Conservation (phyloP, 139 green algal genomes). For the Chlorella sorokiniana region DNA sequence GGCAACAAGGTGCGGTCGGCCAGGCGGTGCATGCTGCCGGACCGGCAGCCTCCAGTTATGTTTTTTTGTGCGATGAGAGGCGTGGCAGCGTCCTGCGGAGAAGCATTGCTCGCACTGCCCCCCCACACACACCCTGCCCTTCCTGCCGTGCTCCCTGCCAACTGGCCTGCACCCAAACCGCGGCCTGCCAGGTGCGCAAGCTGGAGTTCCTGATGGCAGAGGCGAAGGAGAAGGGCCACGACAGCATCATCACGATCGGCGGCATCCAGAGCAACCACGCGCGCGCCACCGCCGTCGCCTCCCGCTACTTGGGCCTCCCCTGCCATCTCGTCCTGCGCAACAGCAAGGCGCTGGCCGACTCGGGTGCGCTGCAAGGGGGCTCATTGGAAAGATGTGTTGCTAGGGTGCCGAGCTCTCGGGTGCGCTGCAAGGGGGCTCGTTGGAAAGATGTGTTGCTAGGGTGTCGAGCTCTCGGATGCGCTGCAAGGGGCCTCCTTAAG, state of each 20-base stretch:
- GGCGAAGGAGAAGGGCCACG: slow-evolving; percentile 61
- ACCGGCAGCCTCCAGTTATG: too few relatives aligned
- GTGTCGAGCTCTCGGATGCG: background rate
- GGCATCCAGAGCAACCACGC: slow-evolving; percentile 96
- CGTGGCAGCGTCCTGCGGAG: too few relatives aligned
- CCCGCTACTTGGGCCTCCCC: slow-evolving; percentile 80
- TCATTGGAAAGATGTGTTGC: background rate
- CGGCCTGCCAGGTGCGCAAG: slow-evolving; percentile 83
- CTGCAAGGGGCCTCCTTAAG: background rate
- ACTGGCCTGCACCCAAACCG: background rate
- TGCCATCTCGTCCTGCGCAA: slow-evolving; percentile 90
- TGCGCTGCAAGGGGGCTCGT: background rate
- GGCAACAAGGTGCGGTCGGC: slow-evolving; percentile 84
- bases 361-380: background rate
- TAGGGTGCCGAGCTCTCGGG: background rate
- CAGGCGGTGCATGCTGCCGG: background rate
- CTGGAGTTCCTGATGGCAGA: slow-evolving; percentile 95
- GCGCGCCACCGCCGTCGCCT: slow-evolving; percentile 49
- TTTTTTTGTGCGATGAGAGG: too few relatives aligned
- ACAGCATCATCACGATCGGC: slow-evolving; percentile 90
- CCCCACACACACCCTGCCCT: background rate
- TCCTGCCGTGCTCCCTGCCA: background rate
- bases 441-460: background rate
- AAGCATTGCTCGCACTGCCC: too few relatives aligned
- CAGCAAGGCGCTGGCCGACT: slow-evolving; percentile 32